A percentile compares a stretch with the other conserved stretches of the same genome.
Evolutionary conservation across 768 basidiomycete genomes (phyloP).

Genomic region (Coprinellus aureogranulatus): DNA sequence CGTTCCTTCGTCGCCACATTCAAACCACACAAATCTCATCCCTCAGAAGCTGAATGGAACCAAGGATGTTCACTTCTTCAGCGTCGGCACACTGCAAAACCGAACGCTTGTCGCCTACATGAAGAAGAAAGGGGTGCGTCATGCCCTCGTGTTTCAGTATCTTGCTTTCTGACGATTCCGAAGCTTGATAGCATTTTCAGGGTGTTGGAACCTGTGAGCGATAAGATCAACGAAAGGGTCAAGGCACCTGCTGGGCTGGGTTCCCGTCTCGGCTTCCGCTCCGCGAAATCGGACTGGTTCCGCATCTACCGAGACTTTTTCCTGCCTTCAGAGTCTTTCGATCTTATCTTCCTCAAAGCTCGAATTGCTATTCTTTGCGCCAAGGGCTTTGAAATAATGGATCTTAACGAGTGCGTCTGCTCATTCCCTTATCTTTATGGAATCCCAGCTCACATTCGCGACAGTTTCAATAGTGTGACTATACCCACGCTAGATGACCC

Average conservation of each 20-base stretch:
- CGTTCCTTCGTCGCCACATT: conserved; percentile 50
- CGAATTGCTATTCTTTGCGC: conserved; percentile 90
- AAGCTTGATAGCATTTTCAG: conserved; percentile 85
- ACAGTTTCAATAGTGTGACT: conserved; percentile 79
- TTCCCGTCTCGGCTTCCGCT: conserved; percentile 56
- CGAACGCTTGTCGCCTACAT: conserved; percentile 93
- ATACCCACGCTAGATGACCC: conserved; percentile 75
- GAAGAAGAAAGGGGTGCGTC: conserved; percentile 81
- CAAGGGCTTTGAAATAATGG: conserved; percentile 98
- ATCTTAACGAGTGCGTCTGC: conserved; percentile 68
- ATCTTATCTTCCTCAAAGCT: conserved; percentile 86
- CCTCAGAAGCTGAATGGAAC: conserved; percentile 88
- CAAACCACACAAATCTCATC: conserved; percentile 26
- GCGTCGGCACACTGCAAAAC: conserved; percentile 81
- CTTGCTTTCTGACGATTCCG: conserved; percentile 8
- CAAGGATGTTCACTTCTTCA: conserved; percentile 94
- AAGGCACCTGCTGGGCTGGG: conserved; percentile 64
- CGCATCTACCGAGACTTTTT: conserved; percentile 86
- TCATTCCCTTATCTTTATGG: background rate
- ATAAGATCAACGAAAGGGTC: conserved; percentile 75
- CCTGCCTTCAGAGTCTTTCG: conserved; percentile 80
- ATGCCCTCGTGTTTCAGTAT: background rate
- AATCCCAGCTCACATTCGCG: background rate
- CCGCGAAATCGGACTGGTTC: conserved; percentile 82
- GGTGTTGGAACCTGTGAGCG: conserved; percentile 88